phyloP scores from a whole-genome alignment of 306 rosid species.

The Oxytropis ochrocephala region DNA sequence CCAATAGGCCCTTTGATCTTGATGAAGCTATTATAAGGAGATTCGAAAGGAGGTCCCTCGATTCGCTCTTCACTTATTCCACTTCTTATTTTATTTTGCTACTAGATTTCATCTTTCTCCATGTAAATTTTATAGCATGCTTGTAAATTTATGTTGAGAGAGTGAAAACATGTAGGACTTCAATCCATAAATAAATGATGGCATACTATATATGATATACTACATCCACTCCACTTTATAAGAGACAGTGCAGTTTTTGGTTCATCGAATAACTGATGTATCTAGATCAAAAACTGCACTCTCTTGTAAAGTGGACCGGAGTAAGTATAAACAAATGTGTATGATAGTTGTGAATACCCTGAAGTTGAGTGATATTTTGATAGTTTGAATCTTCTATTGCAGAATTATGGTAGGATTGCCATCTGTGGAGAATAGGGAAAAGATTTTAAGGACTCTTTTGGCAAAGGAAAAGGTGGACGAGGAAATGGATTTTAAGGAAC shows the following conservation, averaged over 20 bases:
- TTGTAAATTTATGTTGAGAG: background rate
- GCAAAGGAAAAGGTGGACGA: constrained; percentile 63
- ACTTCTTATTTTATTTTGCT: background rate
- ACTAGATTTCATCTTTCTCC: background rate
- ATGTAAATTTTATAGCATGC: background rate
- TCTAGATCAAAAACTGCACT: too few relatives aligned
- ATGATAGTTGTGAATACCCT: background rate
- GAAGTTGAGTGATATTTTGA: background rate
- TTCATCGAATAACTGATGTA: too few relatives aligned
- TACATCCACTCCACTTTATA: too few relatives aligned
- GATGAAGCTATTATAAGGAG: constrained; percentile 98
- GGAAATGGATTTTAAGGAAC: constrained; percentile 60
- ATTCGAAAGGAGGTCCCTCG: constrained; percentile 62
- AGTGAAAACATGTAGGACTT: background rate
- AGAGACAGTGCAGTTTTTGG: too few relatives aligned
- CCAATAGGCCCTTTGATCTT: constrained; percentile 92
- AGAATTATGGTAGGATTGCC: constrained; percentile 95
- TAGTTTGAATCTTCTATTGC: constrained; percentile 24
- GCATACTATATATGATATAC: background rate
- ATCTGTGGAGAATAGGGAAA: constrained; percentile 77
- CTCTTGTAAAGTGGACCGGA: too few relatives aligned
- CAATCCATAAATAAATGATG: background rate
- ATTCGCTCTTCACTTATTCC: background rate
- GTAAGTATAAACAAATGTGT: too few relatives aligned
- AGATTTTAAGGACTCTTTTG: constrained; percentile 67